These are phyloP conservation scores for Raddia guianensis DNA, from an alignment of 176 grass and related monocot genomes.

Conservation along the genomic window DNA sequence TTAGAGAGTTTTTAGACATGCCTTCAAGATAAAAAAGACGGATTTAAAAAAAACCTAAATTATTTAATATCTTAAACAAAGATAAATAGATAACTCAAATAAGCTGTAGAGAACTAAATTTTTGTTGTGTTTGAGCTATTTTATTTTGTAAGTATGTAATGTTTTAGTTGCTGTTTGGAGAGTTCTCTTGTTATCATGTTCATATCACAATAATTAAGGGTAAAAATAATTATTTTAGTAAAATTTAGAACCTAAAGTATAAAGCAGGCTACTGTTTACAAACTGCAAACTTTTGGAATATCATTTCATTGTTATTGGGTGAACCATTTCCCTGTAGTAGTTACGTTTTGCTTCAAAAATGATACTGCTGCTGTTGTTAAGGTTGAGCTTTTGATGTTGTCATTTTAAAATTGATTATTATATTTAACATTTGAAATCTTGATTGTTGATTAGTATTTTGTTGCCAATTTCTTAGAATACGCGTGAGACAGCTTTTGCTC, in stretches of 20 bases:
- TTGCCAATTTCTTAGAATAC: slow-evolving; percentile 54
- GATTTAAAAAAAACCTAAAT: too few relatives aligned
- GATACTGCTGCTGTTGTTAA: not conserved
- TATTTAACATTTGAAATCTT: not conserved
- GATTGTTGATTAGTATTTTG: not conserved
- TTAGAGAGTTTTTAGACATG: too few relatives aligned
- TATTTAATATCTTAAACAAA: too few relatives aligned
- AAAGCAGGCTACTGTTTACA: slow-evolving; percentile 44
- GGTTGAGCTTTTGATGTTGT: not conserved
- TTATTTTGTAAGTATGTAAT: not conserved
- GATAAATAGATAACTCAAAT: too few relatives aligned
- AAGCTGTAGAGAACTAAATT: not conserved
- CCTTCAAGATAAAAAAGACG: too few relatives aligned
- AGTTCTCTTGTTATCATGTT: not conserved
- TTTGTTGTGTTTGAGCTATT: not conserved
- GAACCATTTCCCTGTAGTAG: slow-evolving; percentile 31
- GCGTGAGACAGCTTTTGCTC: slow-evolving; percentile 78
- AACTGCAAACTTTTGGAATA: slow-evolving; percentile 55
- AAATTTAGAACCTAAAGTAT: not conserved
- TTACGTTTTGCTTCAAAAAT: not conserved
- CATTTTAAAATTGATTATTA: not conserved
- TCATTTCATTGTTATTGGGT: slow-evolving; percentile 50
- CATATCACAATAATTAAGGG: not conserved
- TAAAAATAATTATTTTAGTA: not conserved
- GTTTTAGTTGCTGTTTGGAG: not conserved